Base-by-base conservation (phyloP, 768 basidiomycete genomes). In the Amyloporia xantha region DNA sequence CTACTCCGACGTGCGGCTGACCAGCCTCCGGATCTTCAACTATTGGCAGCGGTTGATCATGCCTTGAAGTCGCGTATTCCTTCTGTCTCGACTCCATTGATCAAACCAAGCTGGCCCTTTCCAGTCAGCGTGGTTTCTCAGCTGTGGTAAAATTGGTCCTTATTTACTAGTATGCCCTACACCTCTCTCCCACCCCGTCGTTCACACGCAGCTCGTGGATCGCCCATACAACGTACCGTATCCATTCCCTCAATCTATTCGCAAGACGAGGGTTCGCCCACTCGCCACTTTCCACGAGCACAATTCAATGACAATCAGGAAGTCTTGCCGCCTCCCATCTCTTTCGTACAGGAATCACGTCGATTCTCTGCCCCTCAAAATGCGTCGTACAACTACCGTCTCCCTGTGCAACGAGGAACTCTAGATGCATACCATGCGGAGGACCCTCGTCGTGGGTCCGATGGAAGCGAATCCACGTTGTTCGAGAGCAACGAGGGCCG, bases 401-500 rank as follows among this genome's bases (percentile, higher is more conserved):
- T 7, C 9, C 9, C 30, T 33, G 15, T 33, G 30, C 30, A 33
- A 33, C 7, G 15, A 7, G 30, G 15, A 7, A 7, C 30, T 7
- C 9, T 33, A 33, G 30, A 33, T 15, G 9, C 30, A 33, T 33
- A 7, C 15, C 9, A 33, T 33, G 30, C 30, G 15, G 30, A 33
- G 15, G 30, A 33, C 30, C 15, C 30, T 33, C 30, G n/a, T n/a
- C n/a, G 30, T 15, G 30, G 30, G 9, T 44, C 20, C 43, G 27
- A 20, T n/a, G 23, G 15, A 3, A 44, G 68, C 51, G 68, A 66
- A 47, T 56, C 56, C 6, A 78, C 77, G 1, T 58, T 76, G 21
- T 54, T 54, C 4, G 60, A 65, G n/a, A 53, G 35, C 21, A 25
- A 17, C 11, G 37, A 47, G 38, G 17, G 46, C 35, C 20, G 41